Evolutionary conservation across 768 basidiomycete species (phyloP).

Genomic region (Lanmaoa rubissima): DNA sequence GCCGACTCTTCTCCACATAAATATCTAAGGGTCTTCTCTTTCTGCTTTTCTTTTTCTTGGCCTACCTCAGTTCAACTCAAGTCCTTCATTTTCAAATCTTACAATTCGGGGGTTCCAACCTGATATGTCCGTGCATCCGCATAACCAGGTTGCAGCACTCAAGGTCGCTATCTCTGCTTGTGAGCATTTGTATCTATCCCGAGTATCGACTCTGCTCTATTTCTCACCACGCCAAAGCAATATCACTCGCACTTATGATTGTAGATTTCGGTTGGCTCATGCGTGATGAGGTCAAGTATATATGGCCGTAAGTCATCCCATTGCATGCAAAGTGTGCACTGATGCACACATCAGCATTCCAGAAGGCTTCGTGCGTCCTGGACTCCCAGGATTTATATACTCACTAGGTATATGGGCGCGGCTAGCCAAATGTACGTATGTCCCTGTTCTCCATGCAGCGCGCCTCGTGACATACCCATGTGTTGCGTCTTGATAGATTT

Average conservation of each 20-base stretch:
- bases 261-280: conserved; percentile 13
- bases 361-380: conserved; percentile 6
- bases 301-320: conserved; percentile 24
- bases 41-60: not conserved
- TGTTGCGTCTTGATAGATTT: conserved; percentile 7
- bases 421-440: conserved; percentile 19
- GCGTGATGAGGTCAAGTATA: conserved; percentile 10
- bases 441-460: not conserved
- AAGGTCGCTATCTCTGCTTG: conserved; percentile 15
- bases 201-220: not conserved
- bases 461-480: not conserved
- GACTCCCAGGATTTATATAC: too few relatives aligned
- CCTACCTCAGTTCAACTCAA: not conserved
- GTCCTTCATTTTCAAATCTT: not conserved
- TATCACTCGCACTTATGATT: conserved; percentile 15
- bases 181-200: not conserved
- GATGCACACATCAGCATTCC: not conserved
- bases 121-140: not conserved
- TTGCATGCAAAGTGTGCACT: not conserved
- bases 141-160: not conserved
- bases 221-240: not conserved
- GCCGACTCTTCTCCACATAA: not conserved
- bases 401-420: conserved; percentile 15
- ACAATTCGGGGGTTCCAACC: not conserved
- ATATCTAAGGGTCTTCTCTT: not conserved